Conservation (phyloP, 2,329 filamentous ascomycete genomes). For the Cyphellophora attinorum region DNA sequence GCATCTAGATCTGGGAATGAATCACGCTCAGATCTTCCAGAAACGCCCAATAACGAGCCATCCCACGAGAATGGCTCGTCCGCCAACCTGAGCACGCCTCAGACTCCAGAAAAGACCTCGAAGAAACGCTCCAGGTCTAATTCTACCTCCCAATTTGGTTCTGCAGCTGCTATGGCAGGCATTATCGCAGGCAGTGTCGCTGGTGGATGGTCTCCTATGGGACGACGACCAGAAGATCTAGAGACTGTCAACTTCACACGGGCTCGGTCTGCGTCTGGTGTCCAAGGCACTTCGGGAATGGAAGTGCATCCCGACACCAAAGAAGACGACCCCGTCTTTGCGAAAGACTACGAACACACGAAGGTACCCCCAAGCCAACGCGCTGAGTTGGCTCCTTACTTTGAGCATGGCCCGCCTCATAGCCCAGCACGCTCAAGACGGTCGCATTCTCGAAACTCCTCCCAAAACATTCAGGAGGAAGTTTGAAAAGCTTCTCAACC, state of each 20-base stretch:
- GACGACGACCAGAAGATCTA: constrained; percentile 26
- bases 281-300: constrained; percentile 32
- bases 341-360: constrained; percentile 24
- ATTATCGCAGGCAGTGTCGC: constrained; percentile 57
- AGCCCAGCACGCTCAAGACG: constrained; percentile 10
- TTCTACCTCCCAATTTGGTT: constrained; percentile 49
- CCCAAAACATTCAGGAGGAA: not conserved
- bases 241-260: constrained; percentile 29
- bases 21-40: constrained; percentile 31
- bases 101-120: constrained; percentile 44
- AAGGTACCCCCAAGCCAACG: constrained; percentile 37
- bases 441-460: constrained; percentile 10
- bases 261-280: constrained; percentile 26
- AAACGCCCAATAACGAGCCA: constrained; percentile 30
- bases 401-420: constrained; percentile 29
- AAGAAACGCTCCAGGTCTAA: constrained; percentile 44
- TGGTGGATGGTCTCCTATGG: constrained; percentile 52
- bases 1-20: constrained; percentile 23
- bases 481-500: no score
- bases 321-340: constrained; percentile 35
- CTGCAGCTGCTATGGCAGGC: constrained; percentile 56
- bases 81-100: constrained; percentile 29
- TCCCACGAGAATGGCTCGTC: constrained; percentile 24
- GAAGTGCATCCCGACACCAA: constrained; percentile 38
- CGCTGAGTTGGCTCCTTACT: constrained; percentile 33